Evolutionary conservation across 2,329 filamentous ascomycete species (phyloP).

Genomic region (Monilinia fructicola): DNA sequence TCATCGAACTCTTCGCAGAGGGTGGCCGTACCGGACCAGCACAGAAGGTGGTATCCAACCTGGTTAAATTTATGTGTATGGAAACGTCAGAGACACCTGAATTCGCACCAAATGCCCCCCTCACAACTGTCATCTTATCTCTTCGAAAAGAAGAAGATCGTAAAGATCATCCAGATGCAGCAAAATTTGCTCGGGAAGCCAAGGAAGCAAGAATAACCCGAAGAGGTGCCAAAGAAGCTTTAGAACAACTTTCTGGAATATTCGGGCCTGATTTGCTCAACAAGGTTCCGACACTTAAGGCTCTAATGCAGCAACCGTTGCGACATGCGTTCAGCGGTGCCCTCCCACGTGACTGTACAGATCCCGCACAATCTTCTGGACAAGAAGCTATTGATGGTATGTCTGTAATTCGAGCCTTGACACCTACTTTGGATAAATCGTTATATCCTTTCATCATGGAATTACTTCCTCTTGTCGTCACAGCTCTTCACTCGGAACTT

Average conservation of each 20-base stretch:
- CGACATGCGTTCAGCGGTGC: slow-evolving; percentile 69
- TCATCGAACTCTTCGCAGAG: slow-evolving; percentile 83
- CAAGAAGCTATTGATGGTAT: slow-evolving; percentile 93
- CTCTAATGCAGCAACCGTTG: slow-evolving; percentile 80
- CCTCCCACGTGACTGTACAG: slow-evolving; percentile 69
- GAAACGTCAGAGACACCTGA: slow-evolving; percentile 97
- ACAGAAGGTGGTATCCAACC: slow-evolving; percentile 91
- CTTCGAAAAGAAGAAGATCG: slow-evolving; percentile 97
- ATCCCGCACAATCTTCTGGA: slow-evolving; percentile 73
- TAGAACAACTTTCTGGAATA: slow-evolving; percentile 79
- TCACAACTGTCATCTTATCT: slow-evolving; percentile 81
- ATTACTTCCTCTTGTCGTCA: slow-evolving; percentile 81
- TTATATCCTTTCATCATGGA: slow-evolving; percentile 79
- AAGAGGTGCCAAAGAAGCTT: slow-evolving; percentile 87
- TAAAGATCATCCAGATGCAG: slow-evolving; percentile 86
- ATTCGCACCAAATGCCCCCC: slow-evolving; percentile 77
- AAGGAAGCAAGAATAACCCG: slow-evolving; percentile 86
- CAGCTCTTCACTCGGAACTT: slow-evolving; percentile 80
- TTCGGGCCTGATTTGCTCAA: slow-evolving; percentile 77
- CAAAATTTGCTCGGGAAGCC: slow-evolving; percentile 84
- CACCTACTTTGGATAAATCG: slow-evolving; percentile 79
- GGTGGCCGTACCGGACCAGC: slow-evolving; percentile 80
- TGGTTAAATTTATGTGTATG: slow-evolving; percentile 97
- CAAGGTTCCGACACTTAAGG: slow-evolving; percentile 79
- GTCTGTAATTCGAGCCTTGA: slow-evolving; percentile 86